Percentiles rank a stretch among this genome's conserved stretches.
These are phyloP conservation scores for Tephrocybe sp. DNA, from an alignment of 768 basidiomycete species.

Conservation along the genomic window DNA sequence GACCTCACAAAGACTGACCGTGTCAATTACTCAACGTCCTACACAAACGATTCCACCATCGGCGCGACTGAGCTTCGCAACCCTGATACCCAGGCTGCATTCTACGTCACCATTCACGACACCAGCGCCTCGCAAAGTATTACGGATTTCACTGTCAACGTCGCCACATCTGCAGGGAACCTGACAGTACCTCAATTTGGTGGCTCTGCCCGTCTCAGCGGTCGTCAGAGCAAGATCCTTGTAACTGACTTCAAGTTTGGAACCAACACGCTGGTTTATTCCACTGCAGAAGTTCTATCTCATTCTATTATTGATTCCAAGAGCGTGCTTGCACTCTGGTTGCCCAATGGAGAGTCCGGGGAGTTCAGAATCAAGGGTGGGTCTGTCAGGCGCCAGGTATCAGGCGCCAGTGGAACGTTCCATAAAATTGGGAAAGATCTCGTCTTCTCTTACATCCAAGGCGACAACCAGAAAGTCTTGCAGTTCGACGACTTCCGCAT, in stretches of 20 bases:
- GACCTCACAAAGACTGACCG: conserved; percentile 12
- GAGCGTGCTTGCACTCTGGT: conserved; percentile 7
- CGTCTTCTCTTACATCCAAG: conserved; percentile 3
- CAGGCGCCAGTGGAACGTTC: not conserved
- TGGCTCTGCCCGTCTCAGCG: conserved; percentile 2
- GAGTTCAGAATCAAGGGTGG: conserved; percentile 8
- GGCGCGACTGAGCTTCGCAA: conserved; percentile 11
- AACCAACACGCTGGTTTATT: not conserved
- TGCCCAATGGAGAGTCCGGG: conserved; percentile 5
- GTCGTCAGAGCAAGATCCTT: conserved; percentile 9
- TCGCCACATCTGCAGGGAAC: conserved; percentile 7
- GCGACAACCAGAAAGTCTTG: not conserved
- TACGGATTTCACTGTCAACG: conserved; percentile 7
- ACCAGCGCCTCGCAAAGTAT: conserved; percentile 4
- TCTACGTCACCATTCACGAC: conserved; percentile 6
- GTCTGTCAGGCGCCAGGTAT: not conserved
- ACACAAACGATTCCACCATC: conserved; percentile 2
- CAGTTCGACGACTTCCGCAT: conserved; percentile 10
- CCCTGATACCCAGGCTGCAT: not conserved
- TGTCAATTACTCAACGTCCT: conserved; percentile 5
- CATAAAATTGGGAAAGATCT: conserved; percentile 3
- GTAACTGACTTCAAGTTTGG: conserved; percentile 8
- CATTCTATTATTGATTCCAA: conserved; percentile 7
- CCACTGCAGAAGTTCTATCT: conserved; percentile 8
- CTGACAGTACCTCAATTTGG: conserved; percentile 8